Conservation (phyloP, 2,329 filamentous ascomycete genomes). For the Setomelanomma holmii region DNA sequence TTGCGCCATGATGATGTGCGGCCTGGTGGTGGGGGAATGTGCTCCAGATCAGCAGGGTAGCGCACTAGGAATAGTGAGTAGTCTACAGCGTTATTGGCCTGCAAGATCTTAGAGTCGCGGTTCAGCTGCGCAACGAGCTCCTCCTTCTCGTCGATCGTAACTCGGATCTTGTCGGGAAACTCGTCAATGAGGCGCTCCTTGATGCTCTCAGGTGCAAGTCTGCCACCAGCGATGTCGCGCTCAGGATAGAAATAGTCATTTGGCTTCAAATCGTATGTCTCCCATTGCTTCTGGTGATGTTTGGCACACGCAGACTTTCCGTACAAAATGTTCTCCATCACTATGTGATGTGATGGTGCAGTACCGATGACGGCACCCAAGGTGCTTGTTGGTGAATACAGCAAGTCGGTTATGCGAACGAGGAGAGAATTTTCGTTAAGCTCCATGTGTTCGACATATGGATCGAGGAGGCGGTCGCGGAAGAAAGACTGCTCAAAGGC, state of each 20-base stretch:
- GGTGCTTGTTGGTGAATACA: conserved; percentile 62
- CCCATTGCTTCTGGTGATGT: conserved; percentile 61
- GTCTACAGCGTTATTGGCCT: conserved; percentile 71
- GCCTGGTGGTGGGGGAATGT: conserved; percentile 43
- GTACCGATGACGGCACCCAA: conserved; percentile 67
- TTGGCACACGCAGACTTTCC: conserved; percentile 59
- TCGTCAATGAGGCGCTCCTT: conserved; percentile 71
- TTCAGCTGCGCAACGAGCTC: conserved; percentile 64
- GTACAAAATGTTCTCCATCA: conserved; percentile 78
- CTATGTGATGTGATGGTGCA: conserved; percentile 73
- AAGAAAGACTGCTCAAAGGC: conserved; percentile 76
- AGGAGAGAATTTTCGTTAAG: conserved; percentile 67
- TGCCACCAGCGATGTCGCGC: conserved; percentile 71
- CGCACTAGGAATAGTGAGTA: conserved; percentile 78
- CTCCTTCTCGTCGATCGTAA: conserved; percentile 63
- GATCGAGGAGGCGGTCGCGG: conserved; percentile 67
- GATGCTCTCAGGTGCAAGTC: conserved; percentile 68
- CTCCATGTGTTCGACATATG: conserved; percentile 71
- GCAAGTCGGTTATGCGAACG: conserved; percentile 74
- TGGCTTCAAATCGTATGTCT: conserved; percentile 78
- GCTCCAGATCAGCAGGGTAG: conserved; percentile 51
- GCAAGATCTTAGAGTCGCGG: conserved; percentile 69
- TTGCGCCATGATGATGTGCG: conserved; percentile 62
- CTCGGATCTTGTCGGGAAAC: conserved; percentile 70
- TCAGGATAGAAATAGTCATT: conserved; percentile 79